These are phyloP conservation scores for Bremia lactucae DNA, from an alignment of 352 stramenopile genomes.

Conservation along the genomic window DNA sequence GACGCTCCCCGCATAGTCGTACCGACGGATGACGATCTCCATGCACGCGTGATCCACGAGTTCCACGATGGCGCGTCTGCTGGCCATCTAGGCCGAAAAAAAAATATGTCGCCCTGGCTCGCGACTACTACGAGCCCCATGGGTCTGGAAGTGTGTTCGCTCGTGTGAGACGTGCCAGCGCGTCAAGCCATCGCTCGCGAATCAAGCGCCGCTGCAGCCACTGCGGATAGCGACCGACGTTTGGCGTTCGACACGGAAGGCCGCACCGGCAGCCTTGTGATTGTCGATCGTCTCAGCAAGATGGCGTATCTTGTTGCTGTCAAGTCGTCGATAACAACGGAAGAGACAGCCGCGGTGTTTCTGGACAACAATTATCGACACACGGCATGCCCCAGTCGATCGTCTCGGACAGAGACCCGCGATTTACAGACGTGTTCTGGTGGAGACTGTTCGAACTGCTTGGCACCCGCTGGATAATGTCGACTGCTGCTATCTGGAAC, in stretches of 20 bases:
- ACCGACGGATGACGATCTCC: neutral
- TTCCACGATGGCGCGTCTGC: neutral
- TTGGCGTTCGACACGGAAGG: neutral
- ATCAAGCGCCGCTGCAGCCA: neutral
- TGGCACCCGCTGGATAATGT: neutral
- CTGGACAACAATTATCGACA: neutral
- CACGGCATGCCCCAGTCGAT: neutral
- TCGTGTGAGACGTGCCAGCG: neutral
- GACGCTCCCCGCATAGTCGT: neutral
- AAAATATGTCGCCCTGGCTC: neutral
- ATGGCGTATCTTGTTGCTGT: neutral
- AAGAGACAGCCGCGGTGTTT: neutral
- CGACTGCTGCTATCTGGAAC: neutral
- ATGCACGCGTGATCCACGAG: neutral
- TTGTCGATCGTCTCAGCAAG: neutral
- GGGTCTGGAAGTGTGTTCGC: neutral
- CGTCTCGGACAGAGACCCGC: neutral
- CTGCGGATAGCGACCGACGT: neutral
- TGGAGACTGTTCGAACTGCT: neutral
- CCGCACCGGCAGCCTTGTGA: neutral
- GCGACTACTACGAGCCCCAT: neutral
- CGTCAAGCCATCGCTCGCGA: neutral
- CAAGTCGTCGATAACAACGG: neutral
- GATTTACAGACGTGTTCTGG: neutral
- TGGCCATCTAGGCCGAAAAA: neutral